These are phyloP conservation scores for Nemania sp. DNA, from an alignment of 2,329 filamentous ascomycete genomes.

Conservation along the genomic window DNA sequence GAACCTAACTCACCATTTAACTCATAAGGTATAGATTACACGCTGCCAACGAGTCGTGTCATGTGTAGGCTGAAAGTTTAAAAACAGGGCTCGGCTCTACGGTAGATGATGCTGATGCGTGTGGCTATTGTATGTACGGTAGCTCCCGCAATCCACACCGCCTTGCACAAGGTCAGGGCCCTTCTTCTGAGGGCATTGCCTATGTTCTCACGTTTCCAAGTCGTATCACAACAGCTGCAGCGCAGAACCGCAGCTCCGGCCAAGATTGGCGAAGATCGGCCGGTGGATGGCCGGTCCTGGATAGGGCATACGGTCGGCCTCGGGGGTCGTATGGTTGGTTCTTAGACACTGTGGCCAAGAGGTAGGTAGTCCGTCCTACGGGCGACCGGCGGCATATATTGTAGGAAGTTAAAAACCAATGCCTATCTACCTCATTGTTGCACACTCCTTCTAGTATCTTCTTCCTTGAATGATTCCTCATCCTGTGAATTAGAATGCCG, in stretches of 20 bases:
- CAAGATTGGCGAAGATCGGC: background rate
- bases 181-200: background rate
- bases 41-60: no score
- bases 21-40: no score
- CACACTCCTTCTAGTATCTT: constrained; percentile 7
- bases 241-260: background rate
- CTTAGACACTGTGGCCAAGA: no score
- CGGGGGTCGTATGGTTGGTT: no score
- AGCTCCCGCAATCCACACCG: background rate
- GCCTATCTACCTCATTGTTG: background rate
- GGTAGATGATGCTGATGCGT: background rate
- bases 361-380: no score
- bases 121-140: constrained; percentile 1
- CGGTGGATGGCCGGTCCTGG: background rate
- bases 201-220: background rate
- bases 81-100: no score
- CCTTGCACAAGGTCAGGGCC: background rate
- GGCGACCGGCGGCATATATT: background rate
- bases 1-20: no score
- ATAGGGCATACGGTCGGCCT: background rate
- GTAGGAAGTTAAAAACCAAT: constrained; percentile 6
- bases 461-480: background rate
- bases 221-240: constrained; percentile 1
- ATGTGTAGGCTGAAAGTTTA: no score
- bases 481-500: background rate